Base-by-base conservation (phyloP, 2,329 filamentous ascomycete genomes). In the Aureobasidium sp. region DNA sequence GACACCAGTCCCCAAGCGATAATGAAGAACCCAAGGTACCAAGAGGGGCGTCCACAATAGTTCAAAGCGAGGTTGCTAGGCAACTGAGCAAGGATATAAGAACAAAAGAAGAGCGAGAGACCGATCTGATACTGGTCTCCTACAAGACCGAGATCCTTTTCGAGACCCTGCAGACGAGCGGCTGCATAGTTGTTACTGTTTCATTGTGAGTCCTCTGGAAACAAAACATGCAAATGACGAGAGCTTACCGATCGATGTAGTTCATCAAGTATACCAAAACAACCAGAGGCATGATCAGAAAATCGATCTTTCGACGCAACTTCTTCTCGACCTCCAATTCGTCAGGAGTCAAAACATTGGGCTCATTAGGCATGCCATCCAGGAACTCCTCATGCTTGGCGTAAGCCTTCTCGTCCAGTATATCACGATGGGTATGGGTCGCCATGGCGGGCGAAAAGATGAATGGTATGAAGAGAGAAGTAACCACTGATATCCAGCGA, bases 211-310 rank as follows among this genome's bases (percentile, higher is more conserved):
- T 21, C 21, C 21, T 11, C 16, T 27, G 5, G n/a, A 30, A 54
- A 16, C 42, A 55, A 30, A 27, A 27, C 13, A 21, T 21, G 8
- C 25, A 32, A 3, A 30, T 2, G 11, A 29, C 25, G 39, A 27
- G 4, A 16, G 11, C 48, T 57, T 69, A 72, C 71, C 68, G 36
- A 67, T 85, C 82, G 16, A 87, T 74, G 51, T 89, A 90, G 74
- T 90, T 90, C 76, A 87, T 79, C 70, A 89, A 87, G 69, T 89
- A 89, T 74, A 91, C 89, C 66, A 90, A 69, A 50, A 91, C 84
- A 61, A 91, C 78, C 75, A 86, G 84, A 0, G 87, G 87, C 67
- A 90, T 79, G 73, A 91, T 67, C 49, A 87, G 79, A 25, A 79
- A 67, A 70, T 92, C 89, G 62, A 92, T 86, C 75, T 90, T 91